Evolutionary conservation across 257 asterid species (phyloP).

Genomic region (Solanum lignicaule): DNA sequence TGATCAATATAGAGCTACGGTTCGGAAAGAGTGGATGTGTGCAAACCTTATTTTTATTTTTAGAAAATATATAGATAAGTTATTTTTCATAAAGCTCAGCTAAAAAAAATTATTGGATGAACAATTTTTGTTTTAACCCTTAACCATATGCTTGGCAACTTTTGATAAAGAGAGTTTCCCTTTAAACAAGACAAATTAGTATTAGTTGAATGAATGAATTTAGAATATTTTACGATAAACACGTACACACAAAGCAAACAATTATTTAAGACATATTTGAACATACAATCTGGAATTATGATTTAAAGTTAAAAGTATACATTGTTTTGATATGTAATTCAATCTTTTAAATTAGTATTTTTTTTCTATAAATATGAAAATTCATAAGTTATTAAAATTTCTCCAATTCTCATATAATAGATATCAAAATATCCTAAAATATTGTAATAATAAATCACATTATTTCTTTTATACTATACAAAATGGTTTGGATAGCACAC

Average conservation of each 20-base stretch:
- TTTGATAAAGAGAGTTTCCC: not conserved
- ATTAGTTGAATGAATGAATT: not conserved
- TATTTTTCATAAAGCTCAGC: not conserved
- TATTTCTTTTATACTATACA: too few relatives aligned
- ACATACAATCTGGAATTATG: not conserved
- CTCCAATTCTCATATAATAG: not conserved
- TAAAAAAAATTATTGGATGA: not conserved
- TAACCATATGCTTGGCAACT: not conserved
- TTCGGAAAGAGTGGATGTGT: not conserved
- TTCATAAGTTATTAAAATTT: not conserved
- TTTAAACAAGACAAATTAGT: not conserved
- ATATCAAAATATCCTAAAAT: not conserved
- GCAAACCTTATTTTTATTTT: not conserved
- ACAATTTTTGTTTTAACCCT: not conserved
- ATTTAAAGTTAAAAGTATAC: not conserved
- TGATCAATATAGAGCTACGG: not conserved
- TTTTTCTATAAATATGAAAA: too few relatives aligned
- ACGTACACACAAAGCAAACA: not conserved
- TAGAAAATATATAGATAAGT: not conserved
- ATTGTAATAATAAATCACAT: too few relatives aligned
- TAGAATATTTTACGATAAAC: not conserved
- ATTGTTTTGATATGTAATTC: not conserved
- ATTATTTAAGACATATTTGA: not conserved
- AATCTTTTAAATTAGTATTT: too few relatives aligned
- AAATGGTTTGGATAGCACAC: not conserved